Percentiles rank a stretch among this genome's conserved stretches.
Conservation (phyloP, 108 stramenopile species). For the Craspedostauros australis region DNA sequence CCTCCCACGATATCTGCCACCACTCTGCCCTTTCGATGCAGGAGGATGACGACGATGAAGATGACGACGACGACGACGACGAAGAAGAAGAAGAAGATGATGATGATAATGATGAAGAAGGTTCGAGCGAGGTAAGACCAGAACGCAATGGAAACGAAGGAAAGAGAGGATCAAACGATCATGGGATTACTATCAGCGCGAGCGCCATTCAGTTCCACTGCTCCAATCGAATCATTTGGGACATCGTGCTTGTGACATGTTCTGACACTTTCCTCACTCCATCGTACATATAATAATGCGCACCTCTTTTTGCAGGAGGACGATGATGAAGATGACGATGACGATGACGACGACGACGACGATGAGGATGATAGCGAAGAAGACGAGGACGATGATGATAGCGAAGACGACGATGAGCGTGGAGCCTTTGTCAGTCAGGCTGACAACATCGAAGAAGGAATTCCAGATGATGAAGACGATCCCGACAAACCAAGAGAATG, state of each 20-base stretch:
- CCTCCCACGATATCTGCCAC: background rate
- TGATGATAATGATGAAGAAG: background rate
- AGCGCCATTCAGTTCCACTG: background rate
- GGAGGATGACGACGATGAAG: background rate
- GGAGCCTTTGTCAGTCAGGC: too few species aligned
- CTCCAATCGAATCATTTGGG: background rate
- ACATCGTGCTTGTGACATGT: background rate
- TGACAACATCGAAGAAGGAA: slow-evolving; percentile 9
- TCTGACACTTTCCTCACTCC: background rate
- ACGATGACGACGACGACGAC: background rate
- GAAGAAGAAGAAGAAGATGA: slow-evolving; percentile 2
- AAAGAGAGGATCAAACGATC: background rate
- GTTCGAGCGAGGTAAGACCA: background rate
- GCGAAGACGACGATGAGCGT: too few species aligned
- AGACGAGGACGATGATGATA: slow-evolving; percentile 3
- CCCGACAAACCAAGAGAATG: slow-evolving; percentile 31
- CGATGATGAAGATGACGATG: background rate
- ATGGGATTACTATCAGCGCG: background rate
- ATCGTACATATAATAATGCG: background rate
- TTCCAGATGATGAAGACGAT: slow-evolving; percentile 16
- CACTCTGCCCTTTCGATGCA: background rate
- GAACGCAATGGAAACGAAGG: background rate
- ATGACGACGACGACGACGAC: background rate
- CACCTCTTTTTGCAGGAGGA: background rate
- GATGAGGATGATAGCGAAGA: background rate